phyloP scores from a whole-genome alignment of 139 green algal species.

The Chlorella sp. region DNA sequence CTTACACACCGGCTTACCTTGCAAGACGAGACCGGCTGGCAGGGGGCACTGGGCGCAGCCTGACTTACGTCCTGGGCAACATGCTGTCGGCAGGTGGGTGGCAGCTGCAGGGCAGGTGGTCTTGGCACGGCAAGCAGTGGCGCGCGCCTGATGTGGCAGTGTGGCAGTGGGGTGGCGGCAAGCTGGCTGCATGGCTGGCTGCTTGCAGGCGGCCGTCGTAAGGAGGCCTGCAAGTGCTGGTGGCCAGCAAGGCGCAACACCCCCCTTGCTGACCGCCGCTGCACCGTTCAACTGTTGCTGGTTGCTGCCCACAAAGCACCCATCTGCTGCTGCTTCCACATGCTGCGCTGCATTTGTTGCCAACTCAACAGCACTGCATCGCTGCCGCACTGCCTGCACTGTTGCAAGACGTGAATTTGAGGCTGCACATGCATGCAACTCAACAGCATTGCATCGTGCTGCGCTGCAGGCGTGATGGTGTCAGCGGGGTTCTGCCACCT shows the following conservation, averaged over 20 bases:
- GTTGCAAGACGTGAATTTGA: not conserved
- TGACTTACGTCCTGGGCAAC: constrained; percentile 82
- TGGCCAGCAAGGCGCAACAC: not conserved
- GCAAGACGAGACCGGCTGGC: not conserved
- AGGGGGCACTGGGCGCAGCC: constrained; percentile 49
- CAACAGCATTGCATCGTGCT: too few relatives aligned
- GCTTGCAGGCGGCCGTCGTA: too few relatives aligned
- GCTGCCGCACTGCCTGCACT: not conserved
- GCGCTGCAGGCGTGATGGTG: constrained; percentile 70
- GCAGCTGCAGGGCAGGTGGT: not conserved
- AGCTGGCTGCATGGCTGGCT: not conserved
- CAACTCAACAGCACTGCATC: too few relatives aligned
- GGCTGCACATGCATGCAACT: not conserved
- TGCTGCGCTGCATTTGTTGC: not conserved
- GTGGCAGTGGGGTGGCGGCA: not conserved
- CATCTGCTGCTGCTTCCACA: not conserved
- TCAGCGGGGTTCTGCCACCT: constrained; percentile 82
- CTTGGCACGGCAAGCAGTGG: too few relatives aligned
- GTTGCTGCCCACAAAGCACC: not conserved
- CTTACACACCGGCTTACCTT: constrained; percentile 51
- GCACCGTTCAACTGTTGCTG: too few relatives aligned
- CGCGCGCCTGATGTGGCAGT: not conserved
- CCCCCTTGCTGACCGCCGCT: too few relatives aligned
- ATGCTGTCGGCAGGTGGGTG: constrained; percentile 72
- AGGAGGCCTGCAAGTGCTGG: not conserved